A percentile compares a stretch with the other conserved stretches of the same genome.
Evolutionary conservation across 1,284 basidiomycete genomes (phyloP).

Genomic region (Cronartium ribicola): DNA sequence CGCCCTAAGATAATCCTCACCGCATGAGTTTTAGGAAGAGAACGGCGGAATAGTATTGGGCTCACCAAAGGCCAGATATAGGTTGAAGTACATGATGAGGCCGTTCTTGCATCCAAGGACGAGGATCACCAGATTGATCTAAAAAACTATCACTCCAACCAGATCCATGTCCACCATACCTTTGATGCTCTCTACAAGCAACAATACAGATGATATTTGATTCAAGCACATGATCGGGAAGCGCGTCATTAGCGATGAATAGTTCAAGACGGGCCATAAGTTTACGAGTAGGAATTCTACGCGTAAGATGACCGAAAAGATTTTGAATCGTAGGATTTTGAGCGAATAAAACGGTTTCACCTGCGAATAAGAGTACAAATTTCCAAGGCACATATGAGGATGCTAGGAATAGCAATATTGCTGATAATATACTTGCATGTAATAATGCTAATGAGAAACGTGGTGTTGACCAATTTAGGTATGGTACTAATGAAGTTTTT

Average conservation of each 20-base stretch:
- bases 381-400: slow-evolving; percentile 49
- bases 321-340: slow-evolving; percentile 50
- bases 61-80: background rate
- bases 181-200: slow-evolving; percentile 1
- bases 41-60: background rate
- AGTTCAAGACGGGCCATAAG: background rate
- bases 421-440: slow-evolving; percentile 47
- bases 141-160: slow-evolving; percentile 9
- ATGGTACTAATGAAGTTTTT: slow-evolving; percentile 48
- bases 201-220: background rate
- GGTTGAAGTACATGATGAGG: slow-evolving; percentile 8
- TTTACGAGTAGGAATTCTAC: background rate
- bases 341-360: slow-evolving; percentile 49
- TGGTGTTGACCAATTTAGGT: slow-evolving; percentile 52
- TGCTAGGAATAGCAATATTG: slow-evolving; percentile 48
- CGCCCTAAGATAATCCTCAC: too few relatives aligned
- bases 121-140: background rate
- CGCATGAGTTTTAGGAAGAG: background rate
- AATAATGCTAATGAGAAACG: slow-evolving; percentile 48
- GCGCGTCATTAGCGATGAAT: slow-evolving; percentile 2
- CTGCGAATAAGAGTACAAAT: slow-evolving; percentile 47
- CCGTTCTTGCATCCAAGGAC: background rate
- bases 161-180: background rate
- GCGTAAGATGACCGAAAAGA: background rate
- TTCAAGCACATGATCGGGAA: background rate